Base-by-base conservation (phyloP, 106 monocot genomes). In the Amphibolis antarctica region DNA sequence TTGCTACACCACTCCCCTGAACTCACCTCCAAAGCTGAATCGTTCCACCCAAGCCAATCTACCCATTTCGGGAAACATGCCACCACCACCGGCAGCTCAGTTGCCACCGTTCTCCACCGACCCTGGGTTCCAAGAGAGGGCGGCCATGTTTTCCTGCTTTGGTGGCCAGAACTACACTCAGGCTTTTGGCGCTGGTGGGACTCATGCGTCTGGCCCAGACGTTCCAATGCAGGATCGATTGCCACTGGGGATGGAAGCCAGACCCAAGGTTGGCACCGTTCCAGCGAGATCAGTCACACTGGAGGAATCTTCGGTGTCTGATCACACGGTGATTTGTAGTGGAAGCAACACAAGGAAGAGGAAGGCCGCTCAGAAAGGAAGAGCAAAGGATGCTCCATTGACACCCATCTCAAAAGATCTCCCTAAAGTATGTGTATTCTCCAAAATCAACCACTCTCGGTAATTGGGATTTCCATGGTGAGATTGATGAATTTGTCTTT, bases 1-100 rank as follows among this genome's bases (percentile, higher is more conserved):
- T 26, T 71, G 71, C 29, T 71, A 71, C 28, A 64, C 61, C 63
- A 73, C 74, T 11, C 74, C 74, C n/a, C 27, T 75, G 51, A 62
- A 54, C 53, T 68, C 68, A 44, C 74, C 74, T 1, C 68, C 61
- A 48, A 45, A 67, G 44, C 68, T 75, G 60, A 75, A 75, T 20
- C 73, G 58, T 18, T 74, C 73, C 25, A n/a, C 21, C 17, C 50
- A 43, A 42, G 20, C 4, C 19, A 65, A 30, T 47, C 18, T 51
- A 9, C 63, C 63, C 15, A 36, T 47, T 46, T 47, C 63, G 6
- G 46, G 47, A 47, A 63, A 24, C 45, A 2, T 26, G 5, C 7
- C 11, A 4, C 44, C 53, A 21, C 28, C 27, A 5, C 62, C 54
- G 28, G 36, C 64, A 10, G 20, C 50, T 42, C 72, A 73, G 20